These are phyloP conservation scores for Fraxinus velutina DNA, from an alignment of 305 asterid genomes.

Conservation along the genomic window DNA sequence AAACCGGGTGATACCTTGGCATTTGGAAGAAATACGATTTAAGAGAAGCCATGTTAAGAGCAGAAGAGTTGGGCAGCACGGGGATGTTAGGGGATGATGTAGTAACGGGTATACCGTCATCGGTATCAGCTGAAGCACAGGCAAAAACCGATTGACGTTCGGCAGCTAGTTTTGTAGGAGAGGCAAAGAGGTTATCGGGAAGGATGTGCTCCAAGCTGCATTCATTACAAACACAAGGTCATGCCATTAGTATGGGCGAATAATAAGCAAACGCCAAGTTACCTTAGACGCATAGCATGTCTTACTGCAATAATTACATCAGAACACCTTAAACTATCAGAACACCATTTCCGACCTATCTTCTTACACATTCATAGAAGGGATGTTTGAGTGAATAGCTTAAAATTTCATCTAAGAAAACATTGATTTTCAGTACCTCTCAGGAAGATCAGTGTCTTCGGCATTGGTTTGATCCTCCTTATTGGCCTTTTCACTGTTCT, in stretches of 20 bases:
- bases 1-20: conserved; percentile 53
- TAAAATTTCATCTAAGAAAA: background rate
- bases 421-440: conserved; percentile 40
- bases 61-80: conserved; percentile 43
- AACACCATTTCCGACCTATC: background rate
- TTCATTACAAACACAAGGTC: conserved; percentile 15
- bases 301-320: background rate
- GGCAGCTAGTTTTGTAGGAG: conserved; percentile 72
- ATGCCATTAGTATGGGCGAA: conserved; percentile 5
- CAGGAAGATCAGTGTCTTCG: conserved; percentile 39
- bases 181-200: conserved; percentile 81
- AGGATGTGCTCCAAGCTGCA: conserved; percentile 75
- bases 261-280: background rate
- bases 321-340: background rate
- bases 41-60: conserved; percentile 59
- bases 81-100: conserved; percentile 46
- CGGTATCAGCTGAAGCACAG: conserved; percentile 38
- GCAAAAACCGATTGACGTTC: conserved; percentile 43
- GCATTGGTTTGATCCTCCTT: conserved; percentile 36
- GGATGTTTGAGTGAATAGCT: background rate
- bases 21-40: conserved; percentile 65
- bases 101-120: conserved; percentile 33
- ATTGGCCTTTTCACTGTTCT: conserved; percentile 23
- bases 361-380: background rate
- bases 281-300: background rate